Evolutionary conservation across 257 asterid genomes (phyloP).

Genomic region (Lavandula angustifolia): DNA sequence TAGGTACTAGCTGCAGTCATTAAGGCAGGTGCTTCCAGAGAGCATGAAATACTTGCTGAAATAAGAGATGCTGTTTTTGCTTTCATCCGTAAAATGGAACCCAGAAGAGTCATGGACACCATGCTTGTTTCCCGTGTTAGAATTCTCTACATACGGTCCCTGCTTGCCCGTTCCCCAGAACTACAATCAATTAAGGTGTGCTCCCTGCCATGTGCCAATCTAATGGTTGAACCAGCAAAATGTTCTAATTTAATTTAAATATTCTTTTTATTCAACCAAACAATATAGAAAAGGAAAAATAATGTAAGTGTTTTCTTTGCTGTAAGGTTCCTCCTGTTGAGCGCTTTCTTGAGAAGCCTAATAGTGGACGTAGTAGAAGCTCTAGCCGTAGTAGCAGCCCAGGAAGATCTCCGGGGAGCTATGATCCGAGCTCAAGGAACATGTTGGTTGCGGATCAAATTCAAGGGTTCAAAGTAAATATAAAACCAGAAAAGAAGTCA

Average conservation of each 20-base stretch:
- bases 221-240: constrained; percentile 21
- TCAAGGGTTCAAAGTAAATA: constrained; percentile 87
- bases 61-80: constrained; percentile 95
- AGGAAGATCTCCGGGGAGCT: constrained; percentile 83
- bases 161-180: constrained; percentile 98
- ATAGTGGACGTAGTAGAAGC: constrained; percentile 90
- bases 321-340: constrained; percentile 88
- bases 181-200: constrained; percentile 95
- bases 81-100: constrained; percentile 96
- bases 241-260: constrained; percentile 22
- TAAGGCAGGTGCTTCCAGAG: constrained; percentile 99
- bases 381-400: constrained; percentile 97
- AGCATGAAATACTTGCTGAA: constrained; percentile 99
- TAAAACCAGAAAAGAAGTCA: constrained; percentile 90
- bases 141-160: constrained; percentile 92
- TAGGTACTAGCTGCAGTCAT: constrained; percentile 99
- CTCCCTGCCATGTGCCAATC: constrained; percentile 17
- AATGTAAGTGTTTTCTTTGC: constrained; percentile 26
- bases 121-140: constrained; percentile 99
- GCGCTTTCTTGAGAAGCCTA: constrained; percentile 88
- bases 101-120: constrained; percentile 96
- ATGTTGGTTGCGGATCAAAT: constrained; percentile 73
- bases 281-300: background rate
- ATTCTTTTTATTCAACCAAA: constrained; percentile 7
- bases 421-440: constrained; percentile 68